These are phyloP conservation scores for Bipolaris victoriae DNA, from an alignment of 2,329 filamentous ascomycete species.

Conservation along the genomic window DNA sequence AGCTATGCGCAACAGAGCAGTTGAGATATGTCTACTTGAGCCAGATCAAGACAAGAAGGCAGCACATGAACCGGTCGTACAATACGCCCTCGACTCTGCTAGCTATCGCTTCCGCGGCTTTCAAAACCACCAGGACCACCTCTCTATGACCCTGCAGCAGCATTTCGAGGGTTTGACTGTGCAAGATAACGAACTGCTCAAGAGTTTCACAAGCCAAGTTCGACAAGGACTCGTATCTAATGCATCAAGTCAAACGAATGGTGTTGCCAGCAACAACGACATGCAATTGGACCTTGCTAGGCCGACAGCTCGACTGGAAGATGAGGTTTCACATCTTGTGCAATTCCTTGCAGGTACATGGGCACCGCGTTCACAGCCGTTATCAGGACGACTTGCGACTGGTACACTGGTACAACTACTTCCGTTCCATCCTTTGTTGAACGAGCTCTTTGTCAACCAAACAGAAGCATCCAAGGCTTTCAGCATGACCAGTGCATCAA, in stretches of 20 bases:
- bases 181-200: conserved; percentile 34
- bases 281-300: conserved; percentile 3
- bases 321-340: conserved; percentile 28
- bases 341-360: conserved; percentile 42
- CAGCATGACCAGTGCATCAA: conserved; percentile 26
- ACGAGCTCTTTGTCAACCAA: conserved; percentile 50
- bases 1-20: conserved; percentile 93
- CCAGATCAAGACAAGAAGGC: conserved; percentile 8
- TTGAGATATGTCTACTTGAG: conserved; percentile 79
- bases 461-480: conserved; percentile 15
- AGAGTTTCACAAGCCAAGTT: conserved; percentile 42
- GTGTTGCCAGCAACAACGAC: background rate
- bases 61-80: conserved; percentile 2
- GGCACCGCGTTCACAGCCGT: conserved; percentile 17
- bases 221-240: conserved; percentile 19
- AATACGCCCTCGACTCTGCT: conserved; percentile 47
- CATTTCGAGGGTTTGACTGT: conserved; percentile 47
- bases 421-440: conserved; percentile 56
- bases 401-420: conserved; percentile 23
- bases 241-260: conserved; percentile 2
- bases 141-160: conserved; percentile 23
- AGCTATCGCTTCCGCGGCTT: conserved; percentile 50
- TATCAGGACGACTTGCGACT: conserved; percentile 9
- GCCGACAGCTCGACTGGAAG: background rate
- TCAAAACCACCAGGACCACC: conserved; percentile 15